Evolutionary conservation across 768 basidiomycete genomes (phyloP).

Genomic region (Lactarius akahatsu): DNA sequence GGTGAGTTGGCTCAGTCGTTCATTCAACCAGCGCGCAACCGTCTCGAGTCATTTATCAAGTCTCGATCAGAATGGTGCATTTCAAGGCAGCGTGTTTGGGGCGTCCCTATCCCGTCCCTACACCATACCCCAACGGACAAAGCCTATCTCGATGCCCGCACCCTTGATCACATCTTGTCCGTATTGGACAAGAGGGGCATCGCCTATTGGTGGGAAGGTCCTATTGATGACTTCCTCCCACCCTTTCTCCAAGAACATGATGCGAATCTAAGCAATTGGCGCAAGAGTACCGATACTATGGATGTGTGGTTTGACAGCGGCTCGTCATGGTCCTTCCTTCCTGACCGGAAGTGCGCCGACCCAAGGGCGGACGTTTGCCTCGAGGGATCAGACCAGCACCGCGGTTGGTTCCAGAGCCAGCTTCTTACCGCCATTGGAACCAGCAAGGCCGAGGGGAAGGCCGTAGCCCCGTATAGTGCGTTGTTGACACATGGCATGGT

Average conservation of each 20-base stretch:
- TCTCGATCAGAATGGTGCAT: slow-evolving; percentile 99
- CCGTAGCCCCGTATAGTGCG: slow-evolving; percentile 60
- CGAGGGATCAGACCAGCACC: slow-evolving; percentile 96
- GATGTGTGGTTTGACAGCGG: slow-evolving; percentile 99
- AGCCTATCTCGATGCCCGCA: slow-evolving; percentile 61
- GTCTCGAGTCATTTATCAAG: slow-evolving; percentile 82
- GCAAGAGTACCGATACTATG: slow-evolving; percentile 91
- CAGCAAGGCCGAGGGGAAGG: slow-evolving; percentile 34
- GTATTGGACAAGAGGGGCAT: slow-evolving; percentile 74
- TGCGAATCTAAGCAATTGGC: slow-evolving; percentile 42
- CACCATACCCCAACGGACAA: slow-evolving; percentile 61
- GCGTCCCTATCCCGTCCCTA: slow-evolving; percentile 91
- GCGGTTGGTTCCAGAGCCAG: slow-evolving; percentile 98
- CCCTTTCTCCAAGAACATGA: slow-evolving; percentile 49
- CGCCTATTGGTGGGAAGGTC: slow-evolving; percentile 90
- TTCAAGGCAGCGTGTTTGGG: slow-evolving; percentile 96
- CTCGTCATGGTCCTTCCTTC: slow-evolving; percentile 85
- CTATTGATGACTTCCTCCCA: slow-evolving; percentile 77
- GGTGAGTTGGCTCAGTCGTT: background rate
- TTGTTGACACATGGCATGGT: slow-evolving; percentile 98
- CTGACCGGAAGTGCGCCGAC: slow-evolving; percentile 40
- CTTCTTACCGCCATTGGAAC: slow-evolving; percentile 77
- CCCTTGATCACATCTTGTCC: slow-evolving; percentile 70
- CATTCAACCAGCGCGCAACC: slow-evolving; percentile 64
- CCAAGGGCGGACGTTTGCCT: slow-evolving; percentile 78